Percentiles rank a stretch among this genome's conserved stretches.
These are phyloP conservation scores for Macadamia integrifolia DNA, from an alignment of 164 flowering plant genomes.

Conservation along the genomic window DNA sequence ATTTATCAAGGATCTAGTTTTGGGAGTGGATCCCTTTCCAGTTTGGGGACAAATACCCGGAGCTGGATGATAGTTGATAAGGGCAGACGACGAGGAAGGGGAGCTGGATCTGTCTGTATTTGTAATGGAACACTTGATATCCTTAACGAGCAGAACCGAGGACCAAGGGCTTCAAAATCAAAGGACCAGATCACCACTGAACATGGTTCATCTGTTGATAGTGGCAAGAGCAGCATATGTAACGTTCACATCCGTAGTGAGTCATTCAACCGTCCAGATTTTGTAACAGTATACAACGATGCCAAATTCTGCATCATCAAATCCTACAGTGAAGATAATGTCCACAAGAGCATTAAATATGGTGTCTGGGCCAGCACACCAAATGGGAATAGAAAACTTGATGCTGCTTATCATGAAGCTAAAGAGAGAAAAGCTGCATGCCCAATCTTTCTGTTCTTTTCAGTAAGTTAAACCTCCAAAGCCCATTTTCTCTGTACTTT, in stretches of 20 bases:
- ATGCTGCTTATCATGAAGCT: slow-evolving; percentile 76
- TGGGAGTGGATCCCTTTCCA: slow-evolving; percentile 44
- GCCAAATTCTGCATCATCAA: slow-evolving; percentile 86
- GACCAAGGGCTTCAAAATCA: slow-evolving; percentile 79
- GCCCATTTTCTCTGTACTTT: no score
- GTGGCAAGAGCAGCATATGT: slow-evolving; percentile 27
- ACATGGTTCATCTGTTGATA: slow-evolving; percentile 31
- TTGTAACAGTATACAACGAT: slow-evolving; percentile 58
- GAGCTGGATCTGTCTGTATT: slow-evolving; percentile 37
- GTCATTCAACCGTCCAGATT: slow-evolving; percentile 52
- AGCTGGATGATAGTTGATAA: slow-evolving; percentile 50
- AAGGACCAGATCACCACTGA: slow-evolving; percentile 50
- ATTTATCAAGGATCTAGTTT: slow-evolving; percentile 42
- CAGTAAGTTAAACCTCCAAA: slow-evolving; percentile 33
- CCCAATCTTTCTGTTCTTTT: slow-evolving; percentile 80
- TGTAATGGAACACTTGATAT: slow-evolving; percentile 54
- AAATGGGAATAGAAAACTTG: slow-evolving; percentile 78
- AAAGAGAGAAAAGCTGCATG: slow-evolving; percentile 51
- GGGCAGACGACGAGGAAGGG: slow-evolving; percentile 57
- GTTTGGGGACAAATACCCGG: slow-evolving; percentile 37
- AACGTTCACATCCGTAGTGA: slow-evolving; percentile 26
- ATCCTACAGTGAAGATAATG: slow-evolving; percentile 94
- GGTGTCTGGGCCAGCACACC: slow-evolving; percentile 95
- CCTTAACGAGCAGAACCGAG: slow-evolving; percentile 78
- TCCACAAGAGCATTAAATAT: slow-evolving; percentile 91